Evolutionary conservation across 2,329 filamentous ascomycete genomes (phyloP), one percentile per base, ranked within the genome.

Genomic region (Paracamarosporium sp.): DNA sequence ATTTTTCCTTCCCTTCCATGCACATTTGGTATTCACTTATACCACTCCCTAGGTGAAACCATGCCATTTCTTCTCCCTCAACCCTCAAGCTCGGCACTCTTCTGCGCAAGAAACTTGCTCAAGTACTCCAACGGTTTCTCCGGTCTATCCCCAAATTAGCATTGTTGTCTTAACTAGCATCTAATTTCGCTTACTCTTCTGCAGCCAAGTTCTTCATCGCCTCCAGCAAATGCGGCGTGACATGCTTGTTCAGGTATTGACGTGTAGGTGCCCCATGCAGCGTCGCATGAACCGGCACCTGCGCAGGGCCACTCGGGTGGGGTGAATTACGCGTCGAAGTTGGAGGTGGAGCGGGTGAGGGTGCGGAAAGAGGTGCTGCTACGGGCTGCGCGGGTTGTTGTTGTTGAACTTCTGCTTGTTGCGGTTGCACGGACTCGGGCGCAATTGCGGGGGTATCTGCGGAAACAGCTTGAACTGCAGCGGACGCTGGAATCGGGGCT

Each of bases 91-190:
- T 83, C 81, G 45, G 68, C 73, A 67, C 81, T 83, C 66, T 79
- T 78, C 61, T 78, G 70, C 53, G 74, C 76, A 61, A 83, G 63
- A 66, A 80, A 83, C 50, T 83, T 79, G 17, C 78, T 75, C 54
- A 83, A 65, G 75, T 78, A 83, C 62, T 79, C 76, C 55, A 83
- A 61, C 55, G 81, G 81, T 67, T 83, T 83, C 61, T 83, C 81
- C 0, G 81, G 81, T 61, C 71, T 74, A 53, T 33, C n/a, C 30
- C 13, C 30, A 20, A 22, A 17, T 41, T 38, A 27, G 25, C 46
- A n/a, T 24, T 13, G 13, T 8, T 9, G 11, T 22, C 24, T 27
- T 15, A 4, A n/a, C 15, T 24, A n/a, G 1, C 15, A 3, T 11
- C 4, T 30, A 20, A n/a, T 25, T 12, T 5, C 38, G 68, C 68